phyloP scores from a whole-genome alignment of 2,329 filamentous ascomycete species.

The Albophoma yamanashiensis region DNA sequence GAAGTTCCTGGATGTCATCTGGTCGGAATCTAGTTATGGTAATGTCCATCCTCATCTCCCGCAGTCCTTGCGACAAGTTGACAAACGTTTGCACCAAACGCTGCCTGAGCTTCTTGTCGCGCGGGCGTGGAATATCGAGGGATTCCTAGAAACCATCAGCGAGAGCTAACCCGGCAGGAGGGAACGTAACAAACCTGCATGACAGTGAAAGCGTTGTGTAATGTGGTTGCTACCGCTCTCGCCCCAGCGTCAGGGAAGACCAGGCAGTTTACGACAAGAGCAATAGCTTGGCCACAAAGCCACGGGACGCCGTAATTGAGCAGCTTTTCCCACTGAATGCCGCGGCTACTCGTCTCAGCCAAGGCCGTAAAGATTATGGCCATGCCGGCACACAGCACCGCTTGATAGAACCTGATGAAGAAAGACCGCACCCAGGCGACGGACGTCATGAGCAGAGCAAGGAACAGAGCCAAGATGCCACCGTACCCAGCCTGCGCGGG shows the following conservation, averaged over 20 bases:
- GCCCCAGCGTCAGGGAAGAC: conserved; percentile 47
- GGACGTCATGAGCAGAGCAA: conserved; percentile 39
- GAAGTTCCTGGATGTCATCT: conserved; percentile 35
- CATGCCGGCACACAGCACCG: conserved; percentile 43
- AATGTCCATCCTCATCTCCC: conserved; percentile 47
- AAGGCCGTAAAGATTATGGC: conserved; percentile 43
- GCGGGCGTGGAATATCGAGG: conserved; percentile 17
- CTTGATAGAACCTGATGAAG: conserved; percentile 45
- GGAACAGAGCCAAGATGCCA: conserved; percentile 43
- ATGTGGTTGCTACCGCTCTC: conserved; percentile 34
- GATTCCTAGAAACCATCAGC: conserved; percentile 13
- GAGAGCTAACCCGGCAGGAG: not conserved
- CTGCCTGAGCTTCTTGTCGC: conserved; percentile 23
- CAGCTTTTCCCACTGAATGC: conserved; percentile 38
- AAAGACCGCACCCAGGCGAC: conserved; percentile 44
- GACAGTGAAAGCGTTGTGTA: conserved; percentile 34
- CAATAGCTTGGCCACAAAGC: conserved; percentile 42
- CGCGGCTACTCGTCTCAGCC: conserved; percentile 31
- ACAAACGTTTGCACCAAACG: conserved; percentile 41
- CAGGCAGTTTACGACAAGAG: conserved; percentile 34
- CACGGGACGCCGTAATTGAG: conserved; percentile 44
- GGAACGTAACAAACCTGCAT: conserved; percentile 27
- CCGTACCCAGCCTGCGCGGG: conserved; percentile 37
- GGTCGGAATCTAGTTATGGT: conserved; percentile 42
- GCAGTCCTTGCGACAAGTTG: conserved; percentile 42